These are phyloP conservation scores for Fusarium fujikuroi DNA, from an alignment of 2,329 filamentous ascomycete genomes.

Conservation along the genomic window DNA sequence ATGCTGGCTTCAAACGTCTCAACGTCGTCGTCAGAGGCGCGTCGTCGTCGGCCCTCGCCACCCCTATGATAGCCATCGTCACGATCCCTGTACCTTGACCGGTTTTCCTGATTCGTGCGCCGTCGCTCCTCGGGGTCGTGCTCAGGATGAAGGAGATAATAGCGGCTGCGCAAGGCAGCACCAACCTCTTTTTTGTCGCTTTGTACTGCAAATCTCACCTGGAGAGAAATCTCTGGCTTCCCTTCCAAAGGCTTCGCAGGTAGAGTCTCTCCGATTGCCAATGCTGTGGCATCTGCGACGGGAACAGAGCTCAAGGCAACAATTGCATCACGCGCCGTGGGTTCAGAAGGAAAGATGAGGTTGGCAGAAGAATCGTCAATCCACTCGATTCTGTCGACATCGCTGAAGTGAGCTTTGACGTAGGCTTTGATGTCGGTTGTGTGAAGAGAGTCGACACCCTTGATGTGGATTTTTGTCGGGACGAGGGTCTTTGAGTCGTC, in stretches of 20 bases:
- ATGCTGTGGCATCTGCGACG: constrained; percentile 63
- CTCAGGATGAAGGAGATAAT: constrained; percentile 92
- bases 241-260: constrained; percentile 75
- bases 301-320: constrained; percentile 62
- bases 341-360: constrained; percentile 74
- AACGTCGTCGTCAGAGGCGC: constrained; percentile 58
- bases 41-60: constrained; percentile 55
- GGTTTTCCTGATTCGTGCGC: constrained; percentile 65
- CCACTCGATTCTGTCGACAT: constrained; percentile 81
- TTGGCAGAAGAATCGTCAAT: constrained; percentile 94
- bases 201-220: constrained; percentile 77
- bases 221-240: constrained; percentile 75
- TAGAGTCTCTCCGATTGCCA: constrained; percentile 71
- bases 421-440: constrained; percentile 84
- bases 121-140: constrained; percentile 82
- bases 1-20: constrained; percentile 78
- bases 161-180: constrained; percentile 84
- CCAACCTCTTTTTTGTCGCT: constrained; percentile 83
- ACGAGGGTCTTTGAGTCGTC: constrained; percentile 45
- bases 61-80: constrained; percentile 52
- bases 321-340: constrained; percentile 64
- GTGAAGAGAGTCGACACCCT: constrained; percentile 83
- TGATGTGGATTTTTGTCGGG: constrained; percentile 79
- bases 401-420: constrained; percentile 72
- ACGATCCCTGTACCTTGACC: constrained; percentile 72